These are phyloP conservation scores for Malania oleifera DNA, from an alignment of 164 flowering plant genomes.

Conservation along the genomic window DNA sequence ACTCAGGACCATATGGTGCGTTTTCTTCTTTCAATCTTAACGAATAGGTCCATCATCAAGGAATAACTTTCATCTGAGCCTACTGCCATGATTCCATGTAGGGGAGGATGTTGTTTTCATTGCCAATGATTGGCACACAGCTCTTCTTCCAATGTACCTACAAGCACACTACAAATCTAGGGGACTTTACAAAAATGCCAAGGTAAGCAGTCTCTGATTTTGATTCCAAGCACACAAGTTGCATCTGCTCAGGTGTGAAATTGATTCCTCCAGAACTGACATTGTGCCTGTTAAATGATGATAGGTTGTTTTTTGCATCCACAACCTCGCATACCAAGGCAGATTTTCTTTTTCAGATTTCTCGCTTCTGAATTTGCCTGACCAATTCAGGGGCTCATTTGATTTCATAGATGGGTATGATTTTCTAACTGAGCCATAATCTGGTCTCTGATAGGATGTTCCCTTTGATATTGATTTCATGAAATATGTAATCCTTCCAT, in stretches of 20 bases:
- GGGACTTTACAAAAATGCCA: slow-evolving; percentile 63
- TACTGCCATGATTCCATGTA: slow-evolving; percentile 13
- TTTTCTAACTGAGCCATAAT: background rate
- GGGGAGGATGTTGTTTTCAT: slow-evolving; percentile 78
- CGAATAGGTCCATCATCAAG: background rate
- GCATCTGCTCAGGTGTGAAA: background rate
- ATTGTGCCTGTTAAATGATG: slow-evolving; percentile 6
- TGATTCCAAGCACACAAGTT: background rate
- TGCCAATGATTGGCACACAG: slow-evolving; percentile 88
- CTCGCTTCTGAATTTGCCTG: slow-evolving; percentile 67
- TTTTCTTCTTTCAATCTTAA: slow-evolving; percentile 4
- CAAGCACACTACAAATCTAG: slow-evolving; percentile 52
- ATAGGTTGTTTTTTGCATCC: slow-evolving; percentile 86
- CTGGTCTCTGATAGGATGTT: background rate
- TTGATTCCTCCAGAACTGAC: background rate
- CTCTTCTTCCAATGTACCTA: slow-evolving; percentile 78
- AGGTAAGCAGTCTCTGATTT: slow-evolving; percentile 31
- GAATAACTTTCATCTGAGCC: background rate
- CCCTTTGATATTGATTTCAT: background rate
- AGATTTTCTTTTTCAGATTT: slow-evolving; percentile 82
- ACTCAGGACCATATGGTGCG: slow-evolving; percentile 86
- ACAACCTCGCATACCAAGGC: slow-evolving; percentile 94
- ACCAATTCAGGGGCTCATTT: slow-evolving; percentile 59
- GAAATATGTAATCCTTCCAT: background rate
- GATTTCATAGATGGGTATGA: slow-evolving; percentile 90